Percentiles rank a stretch among this genome's conserved stretches.
Evolutionary conservation across 441 rosid genomes (phyloP).

Genomic region (Brassica balearica): DNA sequence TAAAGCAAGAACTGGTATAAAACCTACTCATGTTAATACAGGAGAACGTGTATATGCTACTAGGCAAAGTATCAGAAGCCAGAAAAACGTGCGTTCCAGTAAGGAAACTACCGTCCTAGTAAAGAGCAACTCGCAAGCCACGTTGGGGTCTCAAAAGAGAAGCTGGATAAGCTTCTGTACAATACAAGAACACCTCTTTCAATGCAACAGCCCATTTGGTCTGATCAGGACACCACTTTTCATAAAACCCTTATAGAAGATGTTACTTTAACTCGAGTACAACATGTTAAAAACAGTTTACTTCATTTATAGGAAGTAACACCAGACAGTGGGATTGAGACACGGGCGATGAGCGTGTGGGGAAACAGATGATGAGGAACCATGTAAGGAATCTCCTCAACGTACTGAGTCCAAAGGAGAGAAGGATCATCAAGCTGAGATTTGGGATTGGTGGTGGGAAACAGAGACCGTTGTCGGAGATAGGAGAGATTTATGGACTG

Average conservation of each 20-base stretch:
- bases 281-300: constrained; percentile 18
- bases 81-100: constrained; percentile 57
- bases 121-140: constrained; percentile 73
- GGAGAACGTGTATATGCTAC: constrained; percentile 66
- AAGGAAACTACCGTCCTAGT: constrained; percentile 65
- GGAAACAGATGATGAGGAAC: constrained; percentile 72
- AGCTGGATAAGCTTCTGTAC: constrained; percentile 58
- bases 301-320: constrained; percentile 61
- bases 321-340: constrained; percentile 70
- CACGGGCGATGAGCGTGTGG: constrained; percentile 59
- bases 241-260: constrained; percentile 53
- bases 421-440: constrained; percentile 68
- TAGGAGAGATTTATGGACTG: constrained; percentile 68
- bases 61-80: constrained; percentile 73
- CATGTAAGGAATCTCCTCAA: constrained; percentile 66
- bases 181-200: constrained; percentile 71
- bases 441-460: constrained; percentile 76
- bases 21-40: constrained; percentile 40
- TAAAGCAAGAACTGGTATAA: constrained; percentile 11
- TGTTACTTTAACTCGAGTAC: constrained; percentile 1
- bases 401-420: constrained; percentile 66
- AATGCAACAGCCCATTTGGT: constrained; percentile 77
- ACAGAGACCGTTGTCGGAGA: constrained; percentile 66
- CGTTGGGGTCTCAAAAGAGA: constrained; percentile 67
- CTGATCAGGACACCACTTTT: constrained; percentile 73